A percentile compares a stretch with the other conserved stretches of the same genome.
phyloP scores from a whole-genome alignment of 805 yeast genomes.

The Ogataea sp. region DNA sequence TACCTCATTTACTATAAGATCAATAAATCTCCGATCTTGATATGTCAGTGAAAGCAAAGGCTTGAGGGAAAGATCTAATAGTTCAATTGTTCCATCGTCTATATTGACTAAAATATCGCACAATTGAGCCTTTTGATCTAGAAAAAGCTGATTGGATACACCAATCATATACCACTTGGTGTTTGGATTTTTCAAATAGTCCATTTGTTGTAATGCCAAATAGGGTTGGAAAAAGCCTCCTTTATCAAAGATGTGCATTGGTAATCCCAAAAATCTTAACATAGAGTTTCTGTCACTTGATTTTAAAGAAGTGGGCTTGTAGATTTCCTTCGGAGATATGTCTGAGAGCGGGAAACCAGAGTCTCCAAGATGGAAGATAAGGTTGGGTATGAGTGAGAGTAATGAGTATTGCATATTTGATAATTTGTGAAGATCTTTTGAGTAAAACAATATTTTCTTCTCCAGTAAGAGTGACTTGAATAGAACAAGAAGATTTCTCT shows the following conservation, averaged over 20 bases:
- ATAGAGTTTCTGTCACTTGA: constrained; percentile 75
- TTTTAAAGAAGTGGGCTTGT: constrained; percentile 57
- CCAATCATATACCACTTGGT: constrained; percentile 72
- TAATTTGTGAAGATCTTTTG: constrained; percentile 69
- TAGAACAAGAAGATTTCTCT: constrained; percentile 50
- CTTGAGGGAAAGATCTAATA: constrained; percentile 34
- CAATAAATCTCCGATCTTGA: constrained; percentile 72
- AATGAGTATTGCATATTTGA: constrained; percentile 81
- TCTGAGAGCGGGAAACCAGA: constrained; percentile 70
- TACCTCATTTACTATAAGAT: constrained; percentile 44
- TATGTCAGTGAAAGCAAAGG: constrained; percentile 39
- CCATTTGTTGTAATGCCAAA: constrained; percentile 86
- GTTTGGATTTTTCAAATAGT: constrained; percentile 50
- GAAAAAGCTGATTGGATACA: constrained; percentile 74
- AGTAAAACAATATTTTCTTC: constrained; percentile 64
- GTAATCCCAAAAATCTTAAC: constrained; percentile 76
- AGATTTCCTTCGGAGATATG: constrained; percentile 40
- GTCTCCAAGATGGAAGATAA: constrained; percentile 63
- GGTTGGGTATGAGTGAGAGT: constrained; percentile 75
- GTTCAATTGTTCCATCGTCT: constrained; percentile 42
- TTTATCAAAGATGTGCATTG: constrained; percentile 74
- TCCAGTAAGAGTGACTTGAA: constrained; percentile 77
- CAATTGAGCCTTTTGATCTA: constrained; percentile 51
- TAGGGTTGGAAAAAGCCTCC: constrained; percentile 91
- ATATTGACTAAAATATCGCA: constrained; percentile 71